Percentiles rank a stretch among this genome's conserved stretches.
Conservation (phyloP, 805 yeast genomes). For the Ogataea paradorogensis region DNA sequence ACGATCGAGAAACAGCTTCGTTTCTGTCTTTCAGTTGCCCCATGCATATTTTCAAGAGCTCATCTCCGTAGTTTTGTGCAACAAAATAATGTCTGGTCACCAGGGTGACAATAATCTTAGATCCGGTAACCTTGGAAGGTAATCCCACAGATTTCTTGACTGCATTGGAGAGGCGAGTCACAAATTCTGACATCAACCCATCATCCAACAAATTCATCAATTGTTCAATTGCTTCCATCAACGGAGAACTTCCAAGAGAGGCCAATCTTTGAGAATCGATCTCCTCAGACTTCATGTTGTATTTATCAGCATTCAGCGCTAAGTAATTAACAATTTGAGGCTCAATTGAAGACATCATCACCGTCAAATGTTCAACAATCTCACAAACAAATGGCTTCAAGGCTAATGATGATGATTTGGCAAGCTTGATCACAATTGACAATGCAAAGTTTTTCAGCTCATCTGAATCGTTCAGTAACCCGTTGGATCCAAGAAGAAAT, state of each 20-base stretch:
- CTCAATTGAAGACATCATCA: slow-evolving; percentile 80
- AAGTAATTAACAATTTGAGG: slow-evolving; percentile 88
- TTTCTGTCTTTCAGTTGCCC: slow-evolving; percentile 68
- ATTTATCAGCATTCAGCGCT: slow-evolving; percentile 84
- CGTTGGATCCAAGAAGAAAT: slow-evolving; percentile 73
- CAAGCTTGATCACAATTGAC: slow-evolving; percentile 66
- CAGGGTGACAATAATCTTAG: slow-evolving; percentile 65
- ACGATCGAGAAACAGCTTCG: slow-evolving; percentile 68
- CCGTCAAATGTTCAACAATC: slow-evolving; percentile 64
- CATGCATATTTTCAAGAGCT: slow-evolving; percentile 55
- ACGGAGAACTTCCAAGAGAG: slow-evolving; percentile 76
- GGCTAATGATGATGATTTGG: slow-evolving; percentile 59
- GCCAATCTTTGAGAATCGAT: slow-evolving; percentile 77
- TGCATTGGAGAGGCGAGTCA: slow-evolving; percentile 50
- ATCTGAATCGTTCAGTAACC: slow-evolving; percentile 80
- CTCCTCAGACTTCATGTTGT: slow-evolving; percentile 64
- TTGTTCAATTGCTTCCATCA: slow-evolving; percentile 81
- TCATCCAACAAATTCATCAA: slow-evolving; percentile 59
- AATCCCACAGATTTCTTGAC: slow-evolving; percentile 76
- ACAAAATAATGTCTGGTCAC: slow-evolving; percentile 52
- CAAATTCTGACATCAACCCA: slow-evolving; percentile 44
- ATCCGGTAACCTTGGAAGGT: slow-evolving; percentile 86
- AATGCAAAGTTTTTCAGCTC: slow-evolving; percentile 78
- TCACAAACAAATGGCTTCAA: slow-evolving; percentile 66
- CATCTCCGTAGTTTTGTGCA: slow-evolving; percentile 53